Evolutionary conservation across 2,329 filamentous ascomycete species (phyloP), one percentile per base, ranked within the genome.

Genomic region (Dothideomycetes sp.): DNA sequence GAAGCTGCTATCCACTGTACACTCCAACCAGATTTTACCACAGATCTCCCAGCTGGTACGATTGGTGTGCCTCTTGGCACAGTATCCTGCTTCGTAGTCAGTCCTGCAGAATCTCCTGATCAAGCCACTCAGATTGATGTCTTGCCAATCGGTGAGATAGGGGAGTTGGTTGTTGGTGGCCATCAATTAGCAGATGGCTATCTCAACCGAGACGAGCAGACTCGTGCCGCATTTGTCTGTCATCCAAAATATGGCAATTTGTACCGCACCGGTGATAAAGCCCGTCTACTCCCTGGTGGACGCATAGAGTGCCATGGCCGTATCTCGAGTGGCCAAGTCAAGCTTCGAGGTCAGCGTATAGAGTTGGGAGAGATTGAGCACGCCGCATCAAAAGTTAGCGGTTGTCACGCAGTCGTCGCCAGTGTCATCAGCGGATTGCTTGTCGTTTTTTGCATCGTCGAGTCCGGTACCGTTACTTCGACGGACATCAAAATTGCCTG

Each of bases 1-100:
- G 88, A 95, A 63, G 85, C 85, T 6, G 78, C 87, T 0, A 94
- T 95, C 43, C 88, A 95, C 57, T 95, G 85, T 56, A 93, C 85
- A 1, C 61, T 91, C 4, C 80, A 85, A 48, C 66, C 79, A 0
- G 64, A 68, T 0, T 80, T 93, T 51, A 55, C 63, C 5, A 65
- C 69, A 4, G 58, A 61, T 15, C 74, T 73, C 6, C 68, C 74
- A 3, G 74, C 78, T 4, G 73, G 75, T 3, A 82, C 78, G 34
- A 91, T 94, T 48, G 88, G 88, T 0, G 58, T 76, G 5, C 86
- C 87, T 0, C 69, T 95, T 2, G 76, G 84, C 37, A 89, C 87
- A 0, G 86, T 93, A 0, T 89, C 84, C 1, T 76, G 78, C 2
- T 87, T 85, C 47, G 64, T 94, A 12, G 65, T 85, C 34, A 64